phyloP scores from a whole-genome alignment of 108 stramenopile species.

The Nitzschia palea region DNA sequence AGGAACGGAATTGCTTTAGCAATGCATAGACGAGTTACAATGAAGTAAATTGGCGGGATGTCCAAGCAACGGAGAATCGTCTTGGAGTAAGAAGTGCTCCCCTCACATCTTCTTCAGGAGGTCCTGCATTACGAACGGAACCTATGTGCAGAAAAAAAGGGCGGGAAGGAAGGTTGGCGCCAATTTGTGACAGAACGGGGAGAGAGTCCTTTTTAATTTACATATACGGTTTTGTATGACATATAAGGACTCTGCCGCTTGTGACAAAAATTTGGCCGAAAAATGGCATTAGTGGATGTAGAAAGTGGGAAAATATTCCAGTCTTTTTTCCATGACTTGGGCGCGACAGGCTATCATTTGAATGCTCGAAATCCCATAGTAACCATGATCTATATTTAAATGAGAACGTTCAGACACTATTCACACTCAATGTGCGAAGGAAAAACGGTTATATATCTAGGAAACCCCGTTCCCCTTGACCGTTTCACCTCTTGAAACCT shows the following conservation, averaged over 20 bases:
- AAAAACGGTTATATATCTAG: too few species aligned
- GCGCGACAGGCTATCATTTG: not conserved
- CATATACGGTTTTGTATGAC: not conserved
- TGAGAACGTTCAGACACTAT: too few species aligned
- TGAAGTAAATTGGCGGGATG: constrained; percentile 9
- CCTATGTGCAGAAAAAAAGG: not conserved
- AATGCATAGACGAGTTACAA: too few species aligned
- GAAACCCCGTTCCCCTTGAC: too few species aligned
- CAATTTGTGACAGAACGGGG: constrained; percentile 21
- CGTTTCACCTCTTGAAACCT: too few species aligned
- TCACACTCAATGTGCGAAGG: too few species aligned
- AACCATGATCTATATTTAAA: too few species aligned
- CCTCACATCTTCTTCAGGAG: too few species aligned
- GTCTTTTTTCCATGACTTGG: constrained; percentile 8
- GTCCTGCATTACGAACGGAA: too few species aligned
- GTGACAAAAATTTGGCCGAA: constrained; percentile 4
- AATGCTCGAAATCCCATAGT: too few species aligned
- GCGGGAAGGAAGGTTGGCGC: constrained; percentile 7
- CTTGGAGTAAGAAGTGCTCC: too few species aligned
- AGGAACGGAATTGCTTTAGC: not conserved
- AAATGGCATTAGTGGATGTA: not conserved
- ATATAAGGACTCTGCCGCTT: not conserved
- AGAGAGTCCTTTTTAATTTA: not conserved
- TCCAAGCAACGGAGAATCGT: constrained; percentile 14
- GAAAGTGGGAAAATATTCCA: not conserved